phyloP scores from a whole-genome alignment of 768 basidiomycete species.

The Kwoniella heveanensis region DNA sequence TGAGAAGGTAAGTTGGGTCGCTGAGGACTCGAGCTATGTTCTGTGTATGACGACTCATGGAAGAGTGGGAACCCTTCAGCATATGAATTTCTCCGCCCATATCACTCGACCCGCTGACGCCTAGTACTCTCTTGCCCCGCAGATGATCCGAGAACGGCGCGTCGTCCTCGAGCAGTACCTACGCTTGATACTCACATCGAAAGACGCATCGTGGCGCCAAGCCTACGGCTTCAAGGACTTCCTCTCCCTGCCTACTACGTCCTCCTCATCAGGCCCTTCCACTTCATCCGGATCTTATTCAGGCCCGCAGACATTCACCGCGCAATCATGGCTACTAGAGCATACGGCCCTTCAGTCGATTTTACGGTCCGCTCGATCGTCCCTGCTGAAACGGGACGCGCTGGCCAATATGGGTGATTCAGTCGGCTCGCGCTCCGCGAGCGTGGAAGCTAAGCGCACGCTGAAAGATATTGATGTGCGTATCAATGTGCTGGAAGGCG shows the following conservation, averaged over 20 bases:
- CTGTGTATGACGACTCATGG: too few relatives aligned
- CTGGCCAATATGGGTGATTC: constrained; percentile 75
- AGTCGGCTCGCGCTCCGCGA: constrained; percentile 71
- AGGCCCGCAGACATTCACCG: constrained; percentile 16
- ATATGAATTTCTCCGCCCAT: too few relatives aligned
- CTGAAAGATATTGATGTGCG: constrained; percentile 58
- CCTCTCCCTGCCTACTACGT: constrained; percentile 72
- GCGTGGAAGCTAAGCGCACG: constrained; percentile 73
- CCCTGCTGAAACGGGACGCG: constrained; percentile 82
- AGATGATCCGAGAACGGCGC: constrained; percentile 73
- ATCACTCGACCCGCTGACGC: too few relatives aligned
- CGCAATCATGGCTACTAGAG: constrained; percentile 86
- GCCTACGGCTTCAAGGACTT: constrained; percentile 79
- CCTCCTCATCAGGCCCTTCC: constrained; percentile 15
- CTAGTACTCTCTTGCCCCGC: background rate
- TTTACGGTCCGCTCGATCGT: constrained; percentile 78
- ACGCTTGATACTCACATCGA: constrained; percentile 77
- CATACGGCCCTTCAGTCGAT: constrained; percentile 74
- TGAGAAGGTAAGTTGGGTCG: constrained; percentile 58
- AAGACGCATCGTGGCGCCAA: constrained; percentile 81
- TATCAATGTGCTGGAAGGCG: constrained; percentile 68
- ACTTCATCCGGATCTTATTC: constrained; percentile 13
- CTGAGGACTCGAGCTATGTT: too few relatives aligned
- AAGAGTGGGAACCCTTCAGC: too few relatives aligned
- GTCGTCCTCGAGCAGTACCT: constrained; percentile 79